A percentile compares a stretch with the other conserved stretches of the same genome.
Conservation (phyloP, 106 monocot genomes). For the Agapanthus africanus region DNA sequence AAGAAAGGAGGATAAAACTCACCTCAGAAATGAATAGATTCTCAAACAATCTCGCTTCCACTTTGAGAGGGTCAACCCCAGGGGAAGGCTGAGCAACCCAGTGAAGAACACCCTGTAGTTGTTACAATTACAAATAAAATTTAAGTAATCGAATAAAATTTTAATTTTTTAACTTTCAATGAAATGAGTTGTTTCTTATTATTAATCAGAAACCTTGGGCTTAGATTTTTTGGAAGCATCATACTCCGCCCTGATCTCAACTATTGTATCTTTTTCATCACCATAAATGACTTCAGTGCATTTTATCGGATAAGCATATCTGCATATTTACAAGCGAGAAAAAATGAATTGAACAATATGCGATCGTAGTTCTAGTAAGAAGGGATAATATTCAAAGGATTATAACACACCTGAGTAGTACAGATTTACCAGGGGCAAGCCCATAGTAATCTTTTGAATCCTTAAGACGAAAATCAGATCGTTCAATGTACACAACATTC, state of each 20-base stretch:
- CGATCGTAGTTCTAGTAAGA: background rate
- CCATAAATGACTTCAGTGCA: conserved; percentile 85
- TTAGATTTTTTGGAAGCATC: conserved; percentile 76
- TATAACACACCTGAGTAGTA: conserved; percentile 52
- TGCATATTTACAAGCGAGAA: conserved; percentile 15
- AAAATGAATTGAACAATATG: background rate
- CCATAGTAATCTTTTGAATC: conserved; percentile 98
- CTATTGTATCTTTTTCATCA: conserved; percentile 39
- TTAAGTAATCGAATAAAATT: background rate
- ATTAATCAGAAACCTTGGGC: conserved; percentile 62
- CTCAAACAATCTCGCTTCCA: conserved; percentile 89
- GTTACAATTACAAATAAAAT: too few relatives aligned
- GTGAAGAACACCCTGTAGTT: conserved; percentile 91
- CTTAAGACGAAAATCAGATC: conserved; percentile 77
- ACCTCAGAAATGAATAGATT: conserved; percentile 92
- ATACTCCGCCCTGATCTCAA: conserved; percentile 81
- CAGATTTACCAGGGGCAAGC: conserved; percentile 93
- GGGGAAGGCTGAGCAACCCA: conserved; percentile 89
- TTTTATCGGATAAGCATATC: conserved; percentile 94
- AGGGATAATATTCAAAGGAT: background rate
- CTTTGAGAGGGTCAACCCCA: conserved; percentile 86
- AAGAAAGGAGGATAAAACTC: too few relatives aligned
- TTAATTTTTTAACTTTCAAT: background rate
- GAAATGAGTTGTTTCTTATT: background rate
- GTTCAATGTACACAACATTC: conserved; percentile 82